These are phyloP conservation scores for Cymbidium sinense DNA, from an alignment of 106 monocot genomes.

Conservation along the genomic window DNA sequence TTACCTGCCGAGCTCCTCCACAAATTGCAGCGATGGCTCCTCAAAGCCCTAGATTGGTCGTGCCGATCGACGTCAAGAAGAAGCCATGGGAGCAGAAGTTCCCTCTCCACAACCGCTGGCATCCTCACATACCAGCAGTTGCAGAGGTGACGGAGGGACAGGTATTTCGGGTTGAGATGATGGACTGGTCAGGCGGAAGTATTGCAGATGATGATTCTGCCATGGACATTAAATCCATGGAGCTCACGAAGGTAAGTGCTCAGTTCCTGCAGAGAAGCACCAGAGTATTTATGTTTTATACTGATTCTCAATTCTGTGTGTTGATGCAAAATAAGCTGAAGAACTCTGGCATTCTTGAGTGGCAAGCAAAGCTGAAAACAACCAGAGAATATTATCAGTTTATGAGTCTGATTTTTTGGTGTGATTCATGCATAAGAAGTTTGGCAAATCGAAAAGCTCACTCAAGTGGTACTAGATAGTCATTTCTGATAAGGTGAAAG, in stretches of 20 bases:
- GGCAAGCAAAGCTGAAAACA: no score
- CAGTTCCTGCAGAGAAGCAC: neutral
- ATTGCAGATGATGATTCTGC: constrained; percentile 59
- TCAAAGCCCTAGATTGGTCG: constrained; percentile 48
- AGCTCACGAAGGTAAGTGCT: constrained; percentile 53
- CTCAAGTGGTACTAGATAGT: no score
- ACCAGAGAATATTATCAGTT: no score
- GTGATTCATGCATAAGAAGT: no score
- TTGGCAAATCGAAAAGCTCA: no score
- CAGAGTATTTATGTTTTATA: neutral
- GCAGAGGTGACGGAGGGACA: constrained; percentile 61
- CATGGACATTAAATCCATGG: constrained; percentile 51
- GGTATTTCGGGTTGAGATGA: constrained; percentile 73
- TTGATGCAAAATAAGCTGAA: no score
- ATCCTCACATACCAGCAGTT: constrained; percentile 67
- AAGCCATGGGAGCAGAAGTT: constrained; percentile 65
- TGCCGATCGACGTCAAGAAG: constrained; percentile 70
- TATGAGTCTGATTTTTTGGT: no score
- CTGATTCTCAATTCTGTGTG: neutral
- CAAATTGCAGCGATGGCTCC: constrained; percentile 40
- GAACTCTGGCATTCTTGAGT: no score
- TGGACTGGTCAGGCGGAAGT: constrained; percentile 65
- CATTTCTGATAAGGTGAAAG: no score
- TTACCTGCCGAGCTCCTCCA: neutral
- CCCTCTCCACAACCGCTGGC: constrained; percentile 78